Evolutionary conservation across 495 filamentous ascomycete species (phyloP).

Genomic region (Talaromyces stipitatus): DNA sequence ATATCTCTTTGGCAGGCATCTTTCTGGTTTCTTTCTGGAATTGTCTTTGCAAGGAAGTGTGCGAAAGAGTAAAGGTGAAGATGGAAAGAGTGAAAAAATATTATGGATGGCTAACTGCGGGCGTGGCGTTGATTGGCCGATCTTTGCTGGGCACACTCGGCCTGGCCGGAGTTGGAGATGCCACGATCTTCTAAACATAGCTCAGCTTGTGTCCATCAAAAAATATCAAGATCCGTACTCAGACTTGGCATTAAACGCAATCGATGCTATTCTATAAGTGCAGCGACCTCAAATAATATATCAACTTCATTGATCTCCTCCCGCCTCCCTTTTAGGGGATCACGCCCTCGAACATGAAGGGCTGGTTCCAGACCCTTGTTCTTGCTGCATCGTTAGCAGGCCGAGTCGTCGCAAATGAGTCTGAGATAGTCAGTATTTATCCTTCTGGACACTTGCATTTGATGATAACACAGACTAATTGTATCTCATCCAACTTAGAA

Average conservation of each 20-base stretch:
- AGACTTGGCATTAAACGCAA: neutral
- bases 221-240: neutral
- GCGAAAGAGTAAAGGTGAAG: neutral
- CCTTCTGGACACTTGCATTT: neutral
- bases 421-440: slow-evolving; percentile 49
- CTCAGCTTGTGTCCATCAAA: neutral
- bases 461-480: slow-evolving; percentile 3
- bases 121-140: slow-evolving; percentile 2
- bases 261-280: neutral
- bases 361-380: slow-evolving; percentile 41
- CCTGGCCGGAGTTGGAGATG: slow-evolving; percentile 4
- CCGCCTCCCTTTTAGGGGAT: neutral
- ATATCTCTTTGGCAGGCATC: slow-evolving; percentile 35
- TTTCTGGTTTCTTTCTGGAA: neutral
- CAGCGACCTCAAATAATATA: neutral
- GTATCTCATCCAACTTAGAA: slow-evolving; percentile 36
- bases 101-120: neutral
- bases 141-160: neutral
- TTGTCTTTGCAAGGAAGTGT: neutral
- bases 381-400: slow-evolving; percentile 45
- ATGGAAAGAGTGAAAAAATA: neutral
- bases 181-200: neutral
- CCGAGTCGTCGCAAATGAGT: slow-evolving; percentile 49
- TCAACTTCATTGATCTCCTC: neutral
- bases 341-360: slow-evolving; percentile 38